Percentiles rank a stretch among this genome's conserved stretches.
Conservation (phyloP, 331 rosid species). For the Quercus lobata region DNA sequence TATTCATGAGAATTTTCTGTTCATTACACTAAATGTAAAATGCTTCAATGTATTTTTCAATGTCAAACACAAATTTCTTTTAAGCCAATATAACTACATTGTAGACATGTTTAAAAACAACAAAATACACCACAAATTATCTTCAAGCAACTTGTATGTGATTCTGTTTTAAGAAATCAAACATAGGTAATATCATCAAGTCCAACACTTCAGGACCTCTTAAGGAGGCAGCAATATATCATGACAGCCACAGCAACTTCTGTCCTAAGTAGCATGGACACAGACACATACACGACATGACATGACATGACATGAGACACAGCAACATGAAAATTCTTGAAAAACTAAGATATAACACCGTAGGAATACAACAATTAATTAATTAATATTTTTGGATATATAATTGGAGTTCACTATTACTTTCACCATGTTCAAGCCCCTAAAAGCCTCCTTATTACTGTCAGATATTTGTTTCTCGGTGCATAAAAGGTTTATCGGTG, state of each 20-base stretch:
- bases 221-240: background rate
- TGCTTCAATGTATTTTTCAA: background rate
- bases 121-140: background rate
- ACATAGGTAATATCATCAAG: background rate
- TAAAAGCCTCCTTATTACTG: too few relatives aligned
- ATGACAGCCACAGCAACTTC: background rate
- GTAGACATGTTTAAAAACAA: background rate
- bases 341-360: too few relatives aligned
- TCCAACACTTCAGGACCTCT: background rate
- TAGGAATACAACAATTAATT: too few relatives aligned
- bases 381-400: too few relatives aligned
- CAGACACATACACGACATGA: too few relatives aligned
- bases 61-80: background rate
- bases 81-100: background rate
- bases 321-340: too few relatives aligned
- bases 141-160: background rate
- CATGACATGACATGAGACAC: too few relatives aligned
- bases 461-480: too few relatives aligned
- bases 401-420: too few relatives aligned
- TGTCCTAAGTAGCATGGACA: too few relatives aligned
- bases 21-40: background rate
- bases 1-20: background rate
- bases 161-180: background rate
- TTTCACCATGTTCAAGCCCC: too few relatives aligned
- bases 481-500: too few relatives aligned